phyloP scores from a whole-genome alignment of 75 land plant species.

The Azolla pinnata region DNA sequence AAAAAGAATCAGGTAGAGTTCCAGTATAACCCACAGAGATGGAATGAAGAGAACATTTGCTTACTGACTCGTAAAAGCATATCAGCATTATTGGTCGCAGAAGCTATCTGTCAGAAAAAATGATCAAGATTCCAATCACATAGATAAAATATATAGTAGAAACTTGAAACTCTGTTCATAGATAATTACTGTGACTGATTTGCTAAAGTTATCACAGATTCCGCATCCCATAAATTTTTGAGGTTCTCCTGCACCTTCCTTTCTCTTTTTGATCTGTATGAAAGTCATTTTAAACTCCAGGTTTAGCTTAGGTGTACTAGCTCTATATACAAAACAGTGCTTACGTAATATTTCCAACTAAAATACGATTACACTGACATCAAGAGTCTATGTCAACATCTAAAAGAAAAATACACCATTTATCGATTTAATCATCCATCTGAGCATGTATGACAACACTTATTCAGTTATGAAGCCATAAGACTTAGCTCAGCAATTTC shows the following conservation, averaged over 20 bases:
- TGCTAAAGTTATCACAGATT: constrained; percentile 85
- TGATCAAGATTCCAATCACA: neutral
- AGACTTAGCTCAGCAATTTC: neutral
- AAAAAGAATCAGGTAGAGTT: too few relatives aligned
- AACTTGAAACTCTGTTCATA: neutral
- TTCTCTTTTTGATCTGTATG: constrained; percentile 71
- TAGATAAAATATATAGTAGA: neutral
- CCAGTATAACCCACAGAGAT: constrained; percentile 53
- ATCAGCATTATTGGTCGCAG: constrained; percentile 60
- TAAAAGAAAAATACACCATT: neutral
- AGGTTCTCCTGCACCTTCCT: constrained; percentile 79
- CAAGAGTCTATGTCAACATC: neutral
- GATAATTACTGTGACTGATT: constrained; percentile 55
- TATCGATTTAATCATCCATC: neutral
- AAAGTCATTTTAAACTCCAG: neutral
- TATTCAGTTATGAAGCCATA: neutral
- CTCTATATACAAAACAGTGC: neutral
- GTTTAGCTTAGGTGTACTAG: too few relatives aligned
- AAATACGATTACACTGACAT: too few relatives aligned
- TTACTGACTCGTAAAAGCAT: constrained; percentile 49
- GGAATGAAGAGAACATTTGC: constrained; percentile 66
- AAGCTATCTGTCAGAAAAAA: constrained; percentile 45
- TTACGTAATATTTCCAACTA: neutral
- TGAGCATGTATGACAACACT: neutral
- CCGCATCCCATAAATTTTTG: constrained; percentile 94